phyloP scores from a whole-genome alignment of 352 stramenopile genomes.

The Pythium volutum region DNA sequence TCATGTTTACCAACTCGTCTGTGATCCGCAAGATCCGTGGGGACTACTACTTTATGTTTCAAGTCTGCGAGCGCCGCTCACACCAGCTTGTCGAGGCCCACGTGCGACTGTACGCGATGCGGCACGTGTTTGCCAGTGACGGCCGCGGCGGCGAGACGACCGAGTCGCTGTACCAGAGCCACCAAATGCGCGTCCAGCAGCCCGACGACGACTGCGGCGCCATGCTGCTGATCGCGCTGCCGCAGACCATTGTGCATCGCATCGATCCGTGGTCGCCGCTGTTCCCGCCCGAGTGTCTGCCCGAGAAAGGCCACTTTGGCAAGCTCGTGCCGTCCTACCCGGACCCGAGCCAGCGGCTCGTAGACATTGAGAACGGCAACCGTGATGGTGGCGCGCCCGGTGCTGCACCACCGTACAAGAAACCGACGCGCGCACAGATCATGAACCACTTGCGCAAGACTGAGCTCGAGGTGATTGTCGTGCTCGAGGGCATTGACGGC shows the following conservation, averaged over 20 bases:
- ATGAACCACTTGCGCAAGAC: slow-evolving; percentile 59
- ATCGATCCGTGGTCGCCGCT: slow-evolving; percentile 85
- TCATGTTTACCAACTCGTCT: slow-evolving; percentile 84
- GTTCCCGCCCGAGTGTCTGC: slow-evolving; percentile 76
- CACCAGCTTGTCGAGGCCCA: slow-evolving; percentile 87
- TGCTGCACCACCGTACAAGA: slow-evolving; percentile 36
- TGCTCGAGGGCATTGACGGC: slow-evolving; percentile 82
- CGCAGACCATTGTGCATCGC: slow-evolving; percentile 78
- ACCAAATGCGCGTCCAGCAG: slow-evolving; percentile 89
- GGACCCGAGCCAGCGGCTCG: slow-evolving; percentile 62
- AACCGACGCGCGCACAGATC: slow-evolving; percentile 72
- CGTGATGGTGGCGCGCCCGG: slow-evolving; percentile 44
- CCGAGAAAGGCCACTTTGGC: slow-evolving; percentile 39
- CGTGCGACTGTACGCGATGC: slow-evolving; percentile 80
- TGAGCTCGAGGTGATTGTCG: slow-evolving; percentile 75
- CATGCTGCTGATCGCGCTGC: slow-evolving; percentile 82
- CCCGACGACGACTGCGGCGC: slow-evolving; percentile 77
- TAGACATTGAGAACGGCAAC: slow-evolving; percentile 86
- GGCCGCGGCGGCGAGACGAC: slow-evolving; percentile 20
- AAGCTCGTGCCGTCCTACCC: slow-evolving; percentile 60
- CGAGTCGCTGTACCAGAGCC: slow-evolving; percentile 70
- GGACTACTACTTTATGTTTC: slow-evolving; percentile 91
- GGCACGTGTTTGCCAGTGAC: slow-evolving; percentile 56
- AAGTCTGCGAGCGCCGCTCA: slow-evolving; percentile 87
- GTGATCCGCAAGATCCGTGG: slow-evolving; percentile 89